Evolutionary conservation across 805 yeast genomes (phyloP).

Genomic region (Myxozyma monticola): DNA sequence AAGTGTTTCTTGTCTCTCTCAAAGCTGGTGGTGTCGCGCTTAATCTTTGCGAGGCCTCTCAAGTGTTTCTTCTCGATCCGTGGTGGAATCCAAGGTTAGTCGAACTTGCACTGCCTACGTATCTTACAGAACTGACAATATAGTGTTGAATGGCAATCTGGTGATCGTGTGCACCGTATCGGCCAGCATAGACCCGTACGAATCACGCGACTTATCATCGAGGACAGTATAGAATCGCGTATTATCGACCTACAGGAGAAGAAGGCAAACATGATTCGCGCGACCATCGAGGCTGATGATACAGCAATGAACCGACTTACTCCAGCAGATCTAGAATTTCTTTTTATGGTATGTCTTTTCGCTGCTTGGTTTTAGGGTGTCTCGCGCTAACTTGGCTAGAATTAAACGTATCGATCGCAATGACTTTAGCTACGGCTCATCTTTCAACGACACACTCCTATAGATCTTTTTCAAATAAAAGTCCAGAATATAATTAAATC

Average conservation of each 20-base stretch:
- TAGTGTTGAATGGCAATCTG: slow-evolving; percentile 94
- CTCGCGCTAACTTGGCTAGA: background rate
- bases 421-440: no score
- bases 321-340: slow-evolving; percentile 91
- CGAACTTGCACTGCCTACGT: background rate
- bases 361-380: background rate
- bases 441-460: no score
- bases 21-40: slow-evolving; percentile 99
- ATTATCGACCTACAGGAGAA: slow-evolving; percentile 95
- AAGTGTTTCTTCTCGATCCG: slow-evolving; percentile 92
- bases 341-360: slow-evolving; percentile 49
- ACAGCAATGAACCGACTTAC: slow-evolving; percentile 85
- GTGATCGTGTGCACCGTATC: slow-evolving; percentile 96
- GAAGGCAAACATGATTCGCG: slow-evolving; percentile 97
- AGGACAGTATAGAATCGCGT: slow-evolving; percentile 94
- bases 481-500: no score
- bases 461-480: no score
- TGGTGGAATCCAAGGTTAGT: slow-evolving; percentile 93
- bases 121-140: background rate
- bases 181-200: slow-evolving; percentile 94
- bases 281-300: slow-evolving; percentile 91
- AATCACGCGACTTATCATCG: slow-evolving; percentile 89
- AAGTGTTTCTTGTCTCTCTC: slow-evolving; percentile 88
- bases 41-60: slow-evolving; percentile 94
- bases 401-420: no score